These are phyloP conservation scores for Epithemia pelagica DNA, from an alignment of 108 stramenopile species.

Conservation along the genomic window DNA sequence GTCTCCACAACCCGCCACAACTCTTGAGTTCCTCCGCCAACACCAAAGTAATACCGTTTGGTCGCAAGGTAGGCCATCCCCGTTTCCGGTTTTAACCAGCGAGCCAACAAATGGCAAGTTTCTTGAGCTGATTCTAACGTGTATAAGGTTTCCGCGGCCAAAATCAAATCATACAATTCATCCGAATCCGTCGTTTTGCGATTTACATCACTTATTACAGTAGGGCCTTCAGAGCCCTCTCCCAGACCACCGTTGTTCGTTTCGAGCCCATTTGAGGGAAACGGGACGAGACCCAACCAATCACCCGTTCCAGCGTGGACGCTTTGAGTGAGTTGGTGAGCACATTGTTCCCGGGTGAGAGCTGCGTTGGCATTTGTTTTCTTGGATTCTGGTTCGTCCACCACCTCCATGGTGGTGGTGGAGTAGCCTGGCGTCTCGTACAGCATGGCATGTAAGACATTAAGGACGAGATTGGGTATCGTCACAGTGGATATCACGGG, in stretches of 20 bases:
- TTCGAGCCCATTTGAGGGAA: background rate
- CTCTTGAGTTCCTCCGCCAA: constrained; percentile 50
- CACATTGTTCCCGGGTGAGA: background rate
- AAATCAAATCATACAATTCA: constrained; percentile 55
- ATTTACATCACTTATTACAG: background rate
- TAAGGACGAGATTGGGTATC: constrained; percentile 30
- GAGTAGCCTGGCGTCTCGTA: background rate
- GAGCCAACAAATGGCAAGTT: constrained; percentile 51
- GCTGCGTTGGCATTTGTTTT: too few species aligned
- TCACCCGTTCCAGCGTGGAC: constrained; percentile 37
- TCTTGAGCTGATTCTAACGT: constrained; percentile 49
- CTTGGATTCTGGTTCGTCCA: background rate
- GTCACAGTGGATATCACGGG: constrained; percentile 53
- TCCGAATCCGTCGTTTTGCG: constrained; percentile 4
- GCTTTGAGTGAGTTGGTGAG: background rate
- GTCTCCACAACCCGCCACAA: background rate
- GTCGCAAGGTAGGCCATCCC: constrained; percentile 68
- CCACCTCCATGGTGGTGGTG: background rate
- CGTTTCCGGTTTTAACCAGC: constrained; percentile 41
- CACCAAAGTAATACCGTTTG: constrained; percentile 86
- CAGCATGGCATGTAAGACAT: constrained; percentile 62
- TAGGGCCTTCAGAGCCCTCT: background rate
- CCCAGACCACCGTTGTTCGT: background rate
- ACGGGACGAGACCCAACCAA: constrained; percentile 31
- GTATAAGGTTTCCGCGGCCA: constrained; percentile 83